phyloP scores from a whole-genome alignment of 2,329 filamentous ascomycete species.

The Colletotrichum sp. region DNA sequence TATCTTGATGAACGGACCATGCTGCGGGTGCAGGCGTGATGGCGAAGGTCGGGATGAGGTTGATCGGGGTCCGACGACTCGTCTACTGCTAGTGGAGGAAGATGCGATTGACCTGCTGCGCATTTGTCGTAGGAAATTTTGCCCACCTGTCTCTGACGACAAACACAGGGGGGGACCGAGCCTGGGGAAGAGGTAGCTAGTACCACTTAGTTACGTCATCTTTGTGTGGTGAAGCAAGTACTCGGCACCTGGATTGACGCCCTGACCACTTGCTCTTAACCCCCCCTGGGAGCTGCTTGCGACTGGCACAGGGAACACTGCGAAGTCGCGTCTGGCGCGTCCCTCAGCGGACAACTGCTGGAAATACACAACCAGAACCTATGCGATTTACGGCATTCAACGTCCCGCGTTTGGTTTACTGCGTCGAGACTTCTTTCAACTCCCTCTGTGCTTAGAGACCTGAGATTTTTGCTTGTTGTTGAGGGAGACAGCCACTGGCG shows the following conservation, averaged over 20 bases:
- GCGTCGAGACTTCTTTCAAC: not conserved
- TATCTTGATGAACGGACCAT: conserved; percentile 51
- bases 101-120: conserved; percentile 15
- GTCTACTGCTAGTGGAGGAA: conserved; percentile 15
- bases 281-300: conserved; percentile 4
- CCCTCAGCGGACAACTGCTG: not conserved
- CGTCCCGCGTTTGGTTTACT: not conserved
- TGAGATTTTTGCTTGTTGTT: not conserved
- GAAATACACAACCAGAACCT: not conserved
- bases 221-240: not conserved
- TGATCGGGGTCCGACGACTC: conserved; percentile 22
- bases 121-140: conserved; percentile 36
- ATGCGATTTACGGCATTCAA: not conserved
- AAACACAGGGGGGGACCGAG: conserved; percentile 20
- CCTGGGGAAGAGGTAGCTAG: conserved; percentile 25
- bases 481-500: not conserved
- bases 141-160: conserved; percentile 30
- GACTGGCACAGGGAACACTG: conserved; percentile 3
- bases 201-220: conserved; percentile 18
- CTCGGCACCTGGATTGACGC: not conserved
- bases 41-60: conserved; percentile 30
- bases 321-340: conserved; percentile 22
- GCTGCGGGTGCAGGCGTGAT: conserved; percentile 45
- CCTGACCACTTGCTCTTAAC: not conserved
- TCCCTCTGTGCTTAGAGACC: not conserved